Evolutionary conservation across 2,329 filamentous ascomycete species (phyloP).

Genomic region (Cryphonectria radicalis): DNA sequence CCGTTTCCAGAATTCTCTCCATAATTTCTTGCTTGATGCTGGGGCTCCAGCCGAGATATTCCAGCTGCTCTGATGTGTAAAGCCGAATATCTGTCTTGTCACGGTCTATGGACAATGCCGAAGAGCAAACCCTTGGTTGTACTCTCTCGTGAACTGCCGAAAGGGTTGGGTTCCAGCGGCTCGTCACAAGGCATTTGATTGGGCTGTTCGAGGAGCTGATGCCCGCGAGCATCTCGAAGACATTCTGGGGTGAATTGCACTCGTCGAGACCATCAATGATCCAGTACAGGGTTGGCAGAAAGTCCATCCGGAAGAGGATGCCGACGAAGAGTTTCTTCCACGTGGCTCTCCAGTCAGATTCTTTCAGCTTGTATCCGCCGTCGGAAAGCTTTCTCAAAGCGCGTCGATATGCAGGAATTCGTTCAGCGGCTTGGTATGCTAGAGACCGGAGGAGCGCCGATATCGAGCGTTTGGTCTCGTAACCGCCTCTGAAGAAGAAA

Average conservation of each 20-base stretch:
- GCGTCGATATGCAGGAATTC: background rate
- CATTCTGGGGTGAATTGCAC: background rate
- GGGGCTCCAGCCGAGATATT: background rate
- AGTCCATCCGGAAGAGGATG: background rate
- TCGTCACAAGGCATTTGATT: background rate
- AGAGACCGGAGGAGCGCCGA: background rate
- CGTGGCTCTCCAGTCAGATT: constrained; percentile 2
- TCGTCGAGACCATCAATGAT: background rate
- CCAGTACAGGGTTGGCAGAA: background rate
- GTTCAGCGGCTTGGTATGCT: background rate
- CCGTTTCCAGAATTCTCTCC: background rate
- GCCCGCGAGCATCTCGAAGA: background rate
- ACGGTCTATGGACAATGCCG: background rate
- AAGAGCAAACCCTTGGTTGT: background rate
- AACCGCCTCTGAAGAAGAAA: background rate
- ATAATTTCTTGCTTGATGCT: background rate
- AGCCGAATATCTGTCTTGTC: background rate
- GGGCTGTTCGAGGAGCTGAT: background rate
- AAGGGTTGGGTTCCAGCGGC: background rate
- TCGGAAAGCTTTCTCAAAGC: background rate
- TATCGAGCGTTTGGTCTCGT: background rate
- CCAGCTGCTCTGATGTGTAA: constrained; percentile 1
- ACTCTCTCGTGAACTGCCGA: background rate
- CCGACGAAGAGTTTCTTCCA: background rate
- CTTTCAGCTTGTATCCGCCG: background rate